Conservation (phyloP, 202 grass and related monocot genomes). For the Brachypodium distachyon region DNA sequence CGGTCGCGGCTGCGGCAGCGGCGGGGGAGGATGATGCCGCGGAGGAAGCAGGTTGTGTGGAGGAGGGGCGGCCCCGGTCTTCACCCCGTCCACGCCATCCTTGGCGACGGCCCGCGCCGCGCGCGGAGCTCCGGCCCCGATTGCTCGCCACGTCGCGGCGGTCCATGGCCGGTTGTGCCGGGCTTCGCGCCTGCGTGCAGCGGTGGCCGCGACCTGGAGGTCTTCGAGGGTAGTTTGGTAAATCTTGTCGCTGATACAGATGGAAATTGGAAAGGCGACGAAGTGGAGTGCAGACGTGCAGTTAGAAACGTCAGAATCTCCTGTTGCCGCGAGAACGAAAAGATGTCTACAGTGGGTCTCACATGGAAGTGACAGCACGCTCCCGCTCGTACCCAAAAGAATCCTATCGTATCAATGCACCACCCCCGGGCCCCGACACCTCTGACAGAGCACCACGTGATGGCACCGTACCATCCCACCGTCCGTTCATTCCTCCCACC, state of each 20-base stretch:
- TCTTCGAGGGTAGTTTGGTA: not conserved
- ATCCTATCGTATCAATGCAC: not conserved
- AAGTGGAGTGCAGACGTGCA: not conserved
- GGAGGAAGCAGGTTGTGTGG: conserved; percentile 11
- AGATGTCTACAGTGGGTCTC: too few relatives aligned
- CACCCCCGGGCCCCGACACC: not conserved
- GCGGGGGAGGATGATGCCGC: not conserved
- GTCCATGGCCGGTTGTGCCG: conserved; percentile 10
- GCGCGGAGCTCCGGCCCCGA: conserved; percentile 1
- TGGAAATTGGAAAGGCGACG: not conserved
- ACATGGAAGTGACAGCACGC: not conserved
- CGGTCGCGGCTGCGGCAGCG: not conserved
- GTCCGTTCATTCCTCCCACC: conserved; percentile 24
- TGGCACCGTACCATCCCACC: not conserved
- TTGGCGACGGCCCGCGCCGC: not conserved
- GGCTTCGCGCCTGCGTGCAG: not conserved
- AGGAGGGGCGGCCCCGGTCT: not conserved
- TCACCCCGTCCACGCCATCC: conserved; percentile 21
- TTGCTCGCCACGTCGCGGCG: conserved; percentile 8
- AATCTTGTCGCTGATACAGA: not conserved
- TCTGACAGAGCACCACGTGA: conserved; percentile 30
- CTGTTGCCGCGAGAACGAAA: too few relatives aligned
- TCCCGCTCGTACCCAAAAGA: not conserved
- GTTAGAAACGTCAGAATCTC: not conserved
- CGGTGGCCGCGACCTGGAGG: not conserved